Evolutionary conservation across 441 rosid genomes (phyloP), one percentile per base, ranked within the genome.

Genomic region (Adansonia madagascariensis): DNA sequence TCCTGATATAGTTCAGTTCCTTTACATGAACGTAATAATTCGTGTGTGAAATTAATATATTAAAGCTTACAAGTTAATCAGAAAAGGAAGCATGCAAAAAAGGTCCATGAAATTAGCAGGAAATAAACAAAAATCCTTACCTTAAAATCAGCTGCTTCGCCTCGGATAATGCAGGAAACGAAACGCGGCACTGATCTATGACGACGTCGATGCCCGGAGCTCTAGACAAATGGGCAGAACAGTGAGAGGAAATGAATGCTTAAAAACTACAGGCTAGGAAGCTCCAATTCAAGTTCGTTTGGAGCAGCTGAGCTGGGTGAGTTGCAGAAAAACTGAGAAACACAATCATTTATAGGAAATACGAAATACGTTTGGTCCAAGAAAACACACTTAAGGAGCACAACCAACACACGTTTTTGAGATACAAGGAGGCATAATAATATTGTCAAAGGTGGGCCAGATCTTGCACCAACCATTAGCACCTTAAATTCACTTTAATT

Each of bases 361-460:
- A 6, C 56, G 20, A 0, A 8, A 15, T 10, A 20, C 3, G 60
- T 24, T 24, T 27, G 71, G 76, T 14, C 72, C 66, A 56, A 12
- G 18, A 12, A 27, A 61, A 61, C 7, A 61, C 24, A 60, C 24
- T 49, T 9, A 72, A 75, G 80, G 43, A 74, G 41, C 80, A 20
- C 78, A 78, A 77, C 74, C 63, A 59, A 8, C 68, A 76, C 83
- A 79, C 84, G 79, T 76, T 55, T 82, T 75, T 17, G 8, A 43
- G 50, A 43, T 65, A 43, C 12, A 61, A 2, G 27, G 52, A 46
- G 27, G 4, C 12, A 64, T 17, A 64, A 14, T 15, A 31, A 22
- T 0, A n/a, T 24, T 64, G 6, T 41, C 22, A 27, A 69, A 12
- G 41, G 18, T 27, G 15, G 43, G n/a, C 15, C 6, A 47, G 2